Conservation (phyloP, 805 yeast genomes). For the Zygoascus flipseniorum region DNA sequence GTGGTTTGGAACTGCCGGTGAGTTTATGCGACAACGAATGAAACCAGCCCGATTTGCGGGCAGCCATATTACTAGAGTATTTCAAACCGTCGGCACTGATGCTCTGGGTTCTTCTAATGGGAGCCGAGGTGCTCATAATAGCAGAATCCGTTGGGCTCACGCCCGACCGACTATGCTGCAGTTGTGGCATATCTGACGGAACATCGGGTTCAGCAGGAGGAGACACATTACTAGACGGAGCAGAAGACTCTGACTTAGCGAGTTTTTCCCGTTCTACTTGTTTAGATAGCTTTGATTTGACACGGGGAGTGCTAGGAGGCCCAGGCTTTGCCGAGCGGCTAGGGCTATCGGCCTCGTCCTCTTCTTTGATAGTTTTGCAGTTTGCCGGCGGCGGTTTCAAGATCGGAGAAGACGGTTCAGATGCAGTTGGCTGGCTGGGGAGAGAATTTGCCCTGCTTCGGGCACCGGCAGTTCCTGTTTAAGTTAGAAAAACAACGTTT, state of each 20-base stretch:
- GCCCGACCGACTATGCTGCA: neutral
- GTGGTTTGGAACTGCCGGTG: neutral
- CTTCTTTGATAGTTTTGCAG: neutral
- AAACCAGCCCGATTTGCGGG: constrained; percentile 4
- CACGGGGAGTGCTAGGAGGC: neutral
- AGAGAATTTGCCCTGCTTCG: neutral
- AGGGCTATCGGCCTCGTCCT: neutral
- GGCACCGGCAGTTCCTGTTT: neutral
- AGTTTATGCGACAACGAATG: constrained; percentile 5
- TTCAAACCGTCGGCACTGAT: neutral
- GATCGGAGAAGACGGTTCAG: neutral
- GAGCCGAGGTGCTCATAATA: neutral
- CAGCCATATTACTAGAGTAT: neutral
- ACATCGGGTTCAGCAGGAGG: neutral
- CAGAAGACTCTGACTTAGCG: neutral
- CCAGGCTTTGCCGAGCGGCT: too few relatives aligned
- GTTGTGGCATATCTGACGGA: neutral
- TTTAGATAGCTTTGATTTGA: neutral
- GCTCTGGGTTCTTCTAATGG: neutral
- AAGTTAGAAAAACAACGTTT: neutral
- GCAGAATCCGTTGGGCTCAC: neutral
- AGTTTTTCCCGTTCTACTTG: neutral
- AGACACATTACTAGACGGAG: neutral
- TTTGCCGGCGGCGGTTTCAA: neutral
- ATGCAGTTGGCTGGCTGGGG: neutral